Evolutionary conservation across 352 stramenopile genomes (phyloP).

Genomic region (Phytophthora idaei): DNA sequence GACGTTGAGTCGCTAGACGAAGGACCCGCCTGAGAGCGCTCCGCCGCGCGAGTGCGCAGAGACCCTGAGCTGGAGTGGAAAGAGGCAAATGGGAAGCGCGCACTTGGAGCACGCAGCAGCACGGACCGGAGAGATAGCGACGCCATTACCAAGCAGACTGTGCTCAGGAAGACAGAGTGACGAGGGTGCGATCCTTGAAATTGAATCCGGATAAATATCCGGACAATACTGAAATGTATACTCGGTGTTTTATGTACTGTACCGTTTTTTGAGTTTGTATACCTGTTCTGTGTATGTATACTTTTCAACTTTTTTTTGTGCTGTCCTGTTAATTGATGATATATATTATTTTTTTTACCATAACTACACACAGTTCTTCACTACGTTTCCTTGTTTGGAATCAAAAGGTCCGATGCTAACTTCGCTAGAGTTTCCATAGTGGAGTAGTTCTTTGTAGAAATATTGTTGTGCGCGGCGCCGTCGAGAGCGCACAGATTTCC

Average conservation of each 20-base stretch:
- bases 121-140: constrained; percentile 9
- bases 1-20: constrained; percentile 10
- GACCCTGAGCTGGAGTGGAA: constrained; percentile 32
- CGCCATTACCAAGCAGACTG: constrained; percentile 6
- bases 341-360: too few relatives aligned
- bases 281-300: too few relatives aligned
- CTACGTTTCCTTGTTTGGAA: constrained; percentile 4
- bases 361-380: too few relatives aligned
- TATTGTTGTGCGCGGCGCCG: not conserved
- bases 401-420: not conserved
- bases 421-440: not conserved
- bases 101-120: constrained; percentile 7
- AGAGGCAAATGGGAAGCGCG: not conserved
- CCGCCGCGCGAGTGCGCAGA: constrained; percentile 17
- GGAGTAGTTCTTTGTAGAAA: not conserved
- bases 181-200: constrained; percentile 8
- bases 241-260: not conserved
- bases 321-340: too few relatives aligned
- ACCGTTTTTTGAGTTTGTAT: too few relatives aligned
- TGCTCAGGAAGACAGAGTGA: constrained; percentile 8
- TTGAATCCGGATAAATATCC: constrained; percentile 12
- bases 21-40: constrained; percentile 19
- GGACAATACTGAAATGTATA: constrained; percentile 1
- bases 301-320: too few relatives aligned
- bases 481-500: constrained; percentile 38